Base-by-base conservation (phyloP, 2,329 filamentous ascomycete genomes). In the Coleophoma crateriformis region DNA sequence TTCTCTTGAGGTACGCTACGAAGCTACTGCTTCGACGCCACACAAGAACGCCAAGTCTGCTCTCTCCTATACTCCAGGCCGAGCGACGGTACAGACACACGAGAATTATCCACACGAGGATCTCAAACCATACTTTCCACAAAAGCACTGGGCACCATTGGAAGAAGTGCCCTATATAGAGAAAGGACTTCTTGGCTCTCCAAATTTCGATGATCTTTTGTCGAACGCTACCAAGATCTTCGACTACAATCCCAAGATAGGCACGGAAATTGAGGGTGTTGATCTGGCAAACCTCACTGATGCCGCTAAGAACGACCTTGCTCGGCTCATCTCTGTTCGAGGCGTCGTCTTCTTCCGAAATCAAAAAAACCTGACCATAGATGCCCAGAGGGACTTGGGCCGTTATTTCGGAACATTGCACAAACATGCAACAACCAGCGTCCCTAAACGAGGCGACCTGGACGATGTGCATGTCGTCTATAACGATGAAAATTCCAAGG, bases 311-410 rank as follows among this genome's bases (percentile, higher is more conserved):
- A 74, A 79, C 54, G 75, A 78, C 49, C 65, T 79, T 3, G 75
- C 75, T 0, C 60, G 74, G 0, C 62, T 77, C 42, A 74, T 81
- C 45, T 72, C 77, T 3, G 71, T 70, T 22, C 68, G 78, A 40
- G 78, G 78, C 3, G 78, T 82, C 0, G 77, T 82, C 2, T 79
- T 81, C 63, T 79, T 81, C 68, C 70, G 78, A 13, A 66, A 73
- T 44, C 78, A 82, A 60, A 68, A 74, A 49, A 74, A 77, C 54
- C 71, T 81, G 22, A 70, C 71, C 52, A 72, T 81, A 43, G 70
- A 79, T n/a, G 67, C 70, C 17, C 77, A 81, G 58, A 66, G 76
- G 10, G 68, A 73, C 48, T 66, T 81, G 3, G 76, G 76, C 7
- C 60, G 66, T 37, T 74, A 80, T 60, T 79, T 77, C 56, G 78